Percentiles rank a stretch among this genome's conserved stretches.
Conservation (phyloP, 805 yeast genomes). For the Scheffersomyces ergatensis region DNA sequence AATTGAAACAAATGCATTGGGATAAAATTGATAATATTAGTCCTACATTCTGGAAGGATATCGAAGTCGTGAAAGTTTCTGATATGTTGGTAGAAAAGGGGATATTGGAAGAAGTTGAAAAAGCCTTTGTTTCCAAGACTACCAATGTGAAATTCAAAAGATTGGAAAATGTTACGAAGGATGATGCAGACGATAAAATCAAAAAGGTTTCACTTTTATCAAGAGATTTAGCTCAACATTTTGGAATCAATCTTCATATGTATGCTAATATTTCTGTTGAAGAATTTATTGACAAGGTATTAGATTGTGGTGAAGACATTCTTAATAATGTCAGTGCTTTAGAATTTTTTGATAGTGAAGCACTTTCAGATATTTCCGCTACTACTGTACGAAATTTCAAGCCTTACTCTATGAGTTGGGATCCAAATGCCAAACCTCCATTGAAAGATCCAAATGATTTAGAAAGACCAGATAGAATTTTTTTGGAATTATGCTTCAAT, state of each 20-base stretch:
- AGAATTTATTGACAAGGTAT: constrained; percentile 65
- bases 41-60: constrained; percentile 81
- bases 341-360: constrained; percentile 79
- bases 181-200: constrained; percentile 31
- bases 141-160: constrained; percentile 34
- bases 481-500: constrained; percentile 77
- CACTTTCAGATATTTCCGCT: constrained; percentile 71
- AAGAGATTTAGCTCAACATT: constrained; percentile 87
- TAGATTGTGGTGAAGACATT: constrained; percentile 74
- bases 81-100: constrained; percentile 73
- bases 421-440: constrained; percentile 43
- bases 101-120: constrained; percentile 78
- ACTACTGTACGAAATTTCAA: constrained; percentile 67
- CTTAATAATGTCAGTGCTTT: constrained; percentile 68
- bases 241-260: constrained; percentile 88
- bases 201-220: constrained; percentile 69
- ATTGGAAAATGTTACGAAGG: constrained; percentile 14
- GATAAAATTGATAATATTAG: constrained; percentile 84
- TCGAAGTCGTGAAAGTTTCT: constrained; percentile 56
- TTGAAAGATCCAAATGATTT: constrained; percentile 74
- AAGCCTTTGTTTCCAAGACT: constrained; percentile 82
- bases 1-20: constrained; percentile 96
- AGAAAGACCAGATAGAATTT: constrained; percentile 84
- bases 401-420: constrained; percentile 73
- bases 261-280: constrained; percentile 61